phyloP scores from a whole-genome alignment of 164 flowering plant species.

The Nymphaea colorata region DNA sequence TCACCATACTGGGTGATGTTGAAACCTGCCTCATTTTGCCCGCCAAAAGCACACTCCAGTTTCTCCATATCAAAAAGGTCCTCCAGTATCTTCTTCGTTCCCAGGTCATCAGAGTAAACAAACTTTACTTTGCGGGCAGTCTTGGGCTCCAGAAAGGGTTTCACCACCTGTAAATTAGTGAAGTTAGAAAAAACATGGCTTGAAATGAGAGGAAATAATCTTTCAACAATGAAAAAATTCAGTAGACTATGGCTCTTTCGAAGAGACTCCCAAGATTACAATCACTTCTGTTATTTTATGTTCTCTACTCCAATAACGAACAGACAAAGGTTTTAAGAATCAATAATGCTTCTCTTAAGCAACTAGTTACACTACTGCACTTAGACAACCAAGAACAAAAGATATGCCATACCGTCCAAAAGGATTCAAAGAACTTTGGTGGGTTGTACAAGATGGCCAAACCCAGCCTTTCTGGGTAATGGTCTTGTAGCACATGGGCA shows the following conservation, averaged over 20 bases:
- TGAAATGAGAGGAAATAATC: no score
- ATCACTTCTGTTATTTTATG: no score
- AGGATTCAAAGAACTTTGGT: slow-evolving; percentile 83
- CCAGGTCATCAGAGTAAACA: slow-evolving; percentile 58
- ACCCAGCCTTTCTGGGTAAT: slow-evolving; percentile 87
- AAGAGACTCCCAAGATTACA: no score
- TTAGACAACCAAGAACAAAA: neutral
- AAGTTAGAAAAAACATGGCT: neutral
- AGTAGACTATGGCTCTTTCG: no score
- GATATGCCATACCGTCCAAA: slow-evolving; percentile 44
- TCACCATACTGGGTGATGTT: slow-evolving; percentile 56
- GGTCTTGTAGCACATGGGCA: slow-evolving; percentile 70
- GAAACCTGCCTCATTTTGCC: slow-evolving; percentile 41
- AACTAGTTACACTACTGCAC: neutral
- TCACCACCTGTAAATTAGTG: slow-evolving; percentile 45
- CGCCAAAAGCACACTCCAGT: slow-evolving; percentile 78
- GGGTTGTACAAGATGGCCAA: slow-evolving; percentile 75
- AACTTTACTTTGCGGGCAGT: slow-evolving; percentile 76
- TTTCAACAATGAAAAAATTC: no score
- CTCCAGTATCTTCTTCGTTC: slow-evolving; percentile 56
- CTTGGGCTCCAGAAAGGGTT: slow-evolving; percentile 85
- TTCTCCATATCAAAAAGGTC: slow-evolving; percentile 67
- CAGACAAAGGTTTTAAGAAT: no score
- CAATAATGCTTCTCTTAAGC: no score
- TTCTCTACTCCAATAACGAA: no score